These are phyloP conservation scores for Eucommia ulmoides DNA, from an alignment of 257 asterid species.

Conservation along the genomic window DNA sequence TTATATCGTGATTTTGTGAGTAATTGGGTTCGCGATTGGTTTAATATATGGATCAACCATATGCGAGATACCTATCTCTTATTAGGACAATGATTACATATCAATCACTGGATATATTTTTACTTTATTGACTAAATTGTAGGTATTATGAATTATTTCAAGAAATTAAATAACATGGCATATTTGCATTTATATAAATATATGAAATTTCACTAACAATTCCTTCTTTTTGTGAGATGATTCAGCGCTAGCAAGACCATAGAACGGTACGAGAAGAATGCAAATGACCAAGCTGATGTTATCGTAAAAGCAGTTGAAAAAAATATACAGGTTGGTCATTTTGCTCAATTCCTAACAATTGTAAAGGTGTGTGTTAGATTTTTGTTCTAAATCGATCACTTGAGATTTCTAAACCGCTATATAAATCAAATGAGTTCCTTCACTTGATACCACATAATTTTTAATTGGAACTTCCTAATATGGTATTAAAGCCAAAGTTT, in stretches of 20 bases:
- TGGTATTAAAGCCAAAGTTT: background rate
- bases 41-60: too few species aligned
- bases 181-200: too few species aligned
- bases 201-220: too few species aligned
- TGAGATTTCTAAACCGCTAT: background rate
- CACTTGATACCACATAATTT: background rate
- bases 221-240: background rate
- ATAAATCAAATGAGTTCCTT: background rate
- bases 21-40: too few species aligned
- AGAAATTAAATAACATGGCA: too few species aligned
- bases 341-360: background rate
- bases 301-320: background rate
- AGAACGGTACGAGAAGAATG: background rate
- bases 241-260: background rate
- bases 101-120: too few species aligned
- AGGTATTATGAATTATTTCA: too few species aligned
- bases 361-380: background rate
- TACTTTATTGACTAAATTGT: too few species aligned
- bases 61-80: too few species aligned
- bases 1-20: too few species aligned
- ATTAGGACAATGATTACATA: too few species aligned
- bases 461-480: background rate
- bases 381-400: background rate
- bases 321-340: background rate
- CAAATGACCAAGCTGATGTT: background rate